phyloP scores from a whole-genome alignment of 768 basidiomycete genomes.

The Tephrocybe sp. region DNA sequence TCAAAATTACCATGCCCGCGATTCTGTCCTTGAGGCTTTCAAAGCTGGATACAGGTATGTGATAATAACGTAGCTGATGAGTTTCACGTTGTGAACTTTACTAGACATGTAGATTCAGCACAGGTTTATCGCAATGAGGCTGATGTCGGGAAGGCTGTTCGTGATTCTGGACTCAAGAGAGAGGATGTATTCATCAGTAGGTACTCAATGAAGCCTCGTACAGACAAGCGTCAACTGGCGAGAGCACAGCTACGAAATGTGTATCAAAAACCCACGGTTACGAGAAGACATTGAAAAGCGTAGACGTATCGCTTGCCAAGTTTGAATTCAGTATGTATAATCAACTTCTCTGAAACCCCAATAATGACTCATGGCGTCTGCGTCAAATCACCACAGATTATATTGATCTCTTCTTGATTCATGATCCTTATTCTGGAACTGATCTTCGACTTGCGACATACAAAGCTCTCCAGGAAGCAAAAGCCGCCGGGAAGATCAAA shows the following conservation, averaged over 20 bases:
- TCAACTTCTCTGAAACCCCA: not conserved
- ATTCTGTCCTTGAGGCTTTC: slow-evolving; percentile 62
- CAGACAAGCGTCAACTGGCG: too few relatives aligned
- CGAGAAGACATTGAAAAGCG: slow-evolving; percentile 53
- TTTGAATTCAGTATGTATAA: slow-evolving; percentile 55
- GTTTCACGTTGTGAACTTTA: not conserved
- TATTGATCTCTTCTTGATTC: slow-evolving; percentile 75
- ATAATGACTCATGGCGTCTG: too few relatives aligned
- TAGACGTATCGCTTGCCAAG: slow-evolving; percentile 60
- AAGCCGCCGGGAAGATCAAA: slow-evolving; percentile 62
- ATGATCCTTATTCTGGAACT: slow-evolving; percentile 66
- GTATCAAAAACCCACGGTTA: slow-evolving; percentile 60
- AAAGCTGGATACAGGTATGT: slow-evolving; percentile 61
- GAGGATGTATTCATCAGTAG: slow-evolving; percentile 73
- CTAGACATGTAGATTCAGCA: slow-evolving; percentile 74
- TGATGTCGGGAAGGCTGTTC: slow-evolving; percentile 57
- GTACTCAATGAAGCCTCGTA: too few relatives aligned
- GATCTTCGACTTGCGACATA: slow-evolving; percentile 70
- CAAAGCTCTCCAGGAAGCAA: slow-evolving; percentile 65
- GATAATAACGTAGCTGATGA: too few relatives aligned
- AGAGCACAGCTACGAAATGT: slow-evolving; percentile 77
- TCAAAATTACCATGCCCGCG: slow-evolving; percentile 56
- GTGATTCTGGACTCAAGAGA: slow-evolving; percentile 54
- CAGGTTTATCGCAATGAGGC: slow-evolving; percentile 68
- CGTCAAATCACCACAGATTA: too few relatives aligned